Conservation (phyloP, 352 stramenopile species). For the Globisporangium viniferum region DNA sequence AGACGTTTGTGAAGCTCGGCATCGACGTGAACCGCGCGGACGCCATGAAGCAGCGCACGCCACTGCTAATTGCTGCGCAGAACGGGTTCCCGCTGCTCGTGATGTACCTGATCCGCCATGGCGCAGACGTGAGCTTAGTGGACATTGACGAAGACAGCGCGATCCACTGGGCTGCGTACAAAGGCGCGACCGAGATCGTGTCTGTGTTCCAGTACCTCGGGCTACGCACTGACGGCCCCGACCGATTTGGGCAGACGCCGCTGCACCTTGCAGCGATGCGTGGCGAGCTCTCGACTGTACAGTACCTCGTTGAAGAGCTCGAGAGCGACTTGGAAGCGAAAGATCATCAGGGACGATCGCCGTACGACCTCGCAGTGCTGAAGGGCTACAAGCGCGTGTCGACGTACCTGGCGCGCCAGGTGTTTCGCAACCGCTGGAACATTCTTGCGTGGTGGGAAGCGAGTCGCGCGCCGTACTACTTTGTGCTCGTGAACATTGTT, state of each 20-base stretch:
- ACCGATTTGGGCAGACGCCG: constrained; percentile 78
- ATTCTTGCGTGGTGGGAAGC: constrained; percentile 58
- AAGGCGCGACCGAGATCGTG: constrained; percentile 79
- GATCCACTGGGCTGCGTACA: constrained; percentile 87
- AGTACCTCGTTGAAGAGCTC: constrained; percentile 80
- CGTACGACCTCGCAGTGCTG: constrained; percentile 51
- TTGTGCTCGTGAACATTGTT: constrained; percentile 54
- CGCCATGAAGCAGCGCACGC: constrained; percentile 64
- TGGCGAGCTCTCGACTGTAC: constrained; percentile 61
- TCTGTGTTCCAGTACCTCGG: constrained; percentile 81
- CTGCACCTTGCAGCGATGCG: constrained; percentile 81
- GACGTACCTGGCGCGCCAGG: constrained; percentile 46
- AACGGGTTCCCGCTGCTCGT: constrained; percentile 74
- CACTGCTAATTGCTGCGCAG: constrained; percentile 72
- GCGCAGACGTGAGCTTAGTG: constrained; percentile 61
- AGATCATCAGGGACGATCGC: constrained; percentile 57
- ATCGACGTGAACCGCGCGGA: constrained; percentile 77
- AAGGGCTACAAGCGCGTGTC: constrained; percentile 56
- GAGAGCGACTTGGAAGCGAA: constrained; percentile 50
- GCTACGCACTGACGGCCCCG: constrained; percentile 54
- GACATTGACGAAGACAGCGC: constrained; percentile 72
- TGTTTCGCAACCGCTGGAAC: constrained; percentile 51
- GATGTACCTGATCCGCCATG: constrained; percentile 70
- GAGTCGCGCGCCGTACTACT: constrained; percentile 66
- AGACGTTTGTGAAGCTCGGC: constrained; percentile 56